A percentile compares a stretch with the other conserved stretches of the same genome.
These are phyloP conservation scores for Phialemoniopsis sp. DNA, from an alignment of 2,329 filamentous ascomycete species.

Conservation along the genomic window DNA sequence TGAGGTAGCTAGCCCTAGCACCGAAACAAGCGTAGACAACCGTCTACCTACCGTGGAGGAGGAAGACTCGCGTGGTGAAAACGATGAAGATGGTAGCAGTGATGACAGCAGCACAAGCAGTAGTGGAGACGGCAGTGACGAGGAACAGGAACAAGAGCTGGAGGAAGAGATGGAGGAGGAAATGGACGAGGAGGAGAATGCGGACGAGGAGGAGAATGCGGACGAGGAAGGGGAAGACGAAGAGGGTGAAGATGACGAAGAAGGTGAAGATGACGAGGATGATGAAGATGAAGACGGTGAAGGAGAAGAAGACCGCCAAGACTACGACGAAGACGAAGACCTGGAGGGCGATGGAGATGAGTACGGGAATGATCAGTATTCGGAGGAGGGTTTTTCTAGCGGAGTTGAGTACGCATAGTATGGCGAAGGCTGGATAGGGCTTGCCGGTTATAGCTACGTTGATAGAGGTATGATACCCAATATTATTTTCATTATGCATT, in stretches of 20 bases:
- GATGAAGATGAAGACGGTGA: background rate
- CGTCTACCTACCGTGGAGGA: background rate
- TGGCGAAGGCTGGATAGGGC: too few relatives aligned
- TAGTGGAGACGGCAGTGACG: too few relatives aligned
- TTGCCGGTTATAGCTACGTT: too few relatives aligned
- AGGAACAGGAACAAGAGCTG: background rate
- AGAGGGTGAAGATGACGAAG: conserved; percentile 6
- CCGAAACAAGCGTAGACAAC: background rate
- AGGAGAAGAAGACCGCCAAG: too few relatives aligned
- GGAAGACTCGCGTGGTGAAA: background rate
- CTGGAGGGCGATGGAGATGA: too few relatives aligned
- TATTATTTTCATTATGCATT: too few relatives aligned
- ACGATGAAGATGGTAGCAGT: background rate
- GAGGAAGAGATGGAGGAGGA: conserved; percentile 9
- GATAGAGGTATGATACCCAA: too few relatives aligned
- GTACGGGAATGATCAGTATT: too few relatives aligned
- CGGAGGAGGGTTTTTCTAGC: too few relatives aligned
- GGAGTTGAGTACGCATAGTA: too few relatives aligned
- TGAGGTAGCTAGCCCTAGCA: background rate
- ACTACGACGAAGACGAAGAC: too few relatives aligned
- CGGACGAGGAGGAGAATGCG: conserved; percentile 3
- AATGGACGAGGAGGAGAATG: conserved; percentile 12
- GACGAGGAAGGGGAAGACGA: conserved; percentile 11
- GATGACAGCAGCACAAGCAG: background rate
- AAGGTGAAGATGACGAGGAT: background rate